phyloP scores from a whole-genome alignment of 768 basidiomycete species.

The Kwoniella newhampshirensis region DNA sequence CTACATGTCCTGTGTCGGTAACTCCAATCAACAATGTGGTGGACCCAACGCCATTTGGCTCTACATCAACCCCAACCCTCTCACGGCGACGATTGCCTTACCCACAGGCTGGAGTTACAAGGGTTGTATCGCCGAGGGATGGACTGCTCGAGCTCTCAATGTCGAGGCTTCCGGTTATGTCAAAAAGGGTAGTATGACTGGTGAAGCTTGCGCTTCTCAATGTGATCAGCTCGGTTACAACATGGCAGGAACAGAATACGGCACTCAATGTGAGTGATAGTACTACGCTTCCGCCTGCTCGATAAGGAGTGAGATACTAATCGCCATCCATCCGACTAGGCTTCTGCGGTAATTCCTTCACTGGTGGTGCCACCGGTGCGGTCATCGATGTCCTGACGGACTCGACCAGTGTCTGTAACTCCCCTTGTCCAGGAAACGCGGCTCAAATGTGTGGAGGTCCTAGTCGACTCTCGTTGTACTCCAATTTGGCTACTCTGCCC shows the following conservation, averaged over 20 bases:
- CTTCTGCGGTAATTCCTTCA: constrained; percentile 29
- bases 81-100: constrained; percentile 10
- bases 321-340: constrained; percentile 23
- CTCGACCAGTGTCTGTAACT: constrained; percentile 15
- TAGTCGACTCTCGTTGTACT: constrained; percentile 13
- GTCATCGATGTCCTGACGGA: constrained; percentile 33
- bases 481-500: constrained; percentile 10
- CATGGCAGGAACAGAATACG: constrained; percentile 36
- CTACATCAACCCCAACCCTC: constrained; percentile 22
- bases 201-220: constrained; percentile 22
- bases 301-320: too few relatives aligned
- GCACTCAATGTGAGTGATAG: constrained; percentile 29
- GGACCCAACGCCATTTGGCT: constrained; percentile 29
- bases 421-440: constrained; percentile 11
- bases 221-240: constrained; percentile 31
- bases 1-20: constrained; percentile 37
- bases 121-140: constrained; percentile 39
- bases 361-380: constrained; percentile 21
- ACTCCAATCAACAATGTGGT: constrained; percentile 39
- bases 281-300: not conserved
- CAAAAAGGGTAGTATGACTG: constrained; percentile 18
- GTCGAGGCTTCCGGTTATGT: constrained; percentile 28
- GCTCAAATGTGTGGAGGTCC: constrained; percentile 21
- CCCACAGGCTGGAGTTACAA: constrained; percentile 36
- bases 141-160: constrained; percentile 22